Evolutionary conservation across 2,329 filamentous ascomycete species (phyloP).

Genomic region (Colletotrichum sp.): DNA sequence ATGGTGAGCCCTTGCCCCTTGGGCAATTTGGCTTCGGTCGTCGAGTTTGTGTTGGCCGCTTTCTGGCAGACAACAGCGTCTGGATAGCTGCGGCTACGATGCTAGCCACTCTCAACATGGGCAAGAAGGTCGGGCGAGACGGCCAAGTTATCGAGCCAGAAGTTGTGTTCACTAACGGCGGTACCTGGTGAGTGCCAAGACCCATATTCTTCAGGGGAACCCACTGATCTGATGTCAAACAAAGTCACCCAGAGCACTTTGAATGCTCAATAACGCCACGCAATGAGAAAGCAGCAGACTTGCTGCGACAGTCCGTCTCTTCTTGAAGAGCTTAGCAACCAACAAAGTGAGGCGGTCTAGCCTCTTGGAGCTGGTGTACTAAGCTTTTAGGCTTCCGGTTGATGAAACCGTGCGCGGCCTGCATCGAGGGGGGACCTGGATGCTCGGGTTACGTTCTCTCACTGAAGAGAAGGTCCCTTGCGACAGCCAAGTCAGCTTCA

Average conservation of each 20-base stretch:
- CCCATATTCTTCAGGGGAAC: not conserved
- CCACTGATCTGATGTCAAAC: slow-evolving; percentile 2
- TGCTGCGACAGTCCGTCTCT: slow-evolving; percentile 3
- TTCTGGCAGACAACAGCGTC: slow-evolving; percentile 37
- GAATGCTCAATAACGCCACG: slow-evolving; percentile 25
- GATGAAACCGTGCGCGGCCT: slow-evolving; percentile 11
- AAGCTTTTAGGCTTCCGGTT: slow-evolving; percentile 10
- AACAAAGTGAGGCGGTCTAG: slow-evolving; percentile 6
- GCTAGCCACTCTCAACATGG: slow-evolving; percentile 31
- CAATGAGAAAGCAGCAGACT: not conserved
- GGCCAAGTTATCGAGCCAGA: slow-evolving; percentile 28
- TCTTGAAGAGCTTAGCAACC: not conserved
- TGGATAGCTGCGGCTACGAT: slow-evolving; percentile 40
- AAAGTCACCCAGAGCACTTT: slow-evolving; percentile 35
- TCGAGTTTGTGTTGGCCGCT: slow-evolving; percentile 35
- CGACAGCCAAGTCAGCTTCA: not conserved
- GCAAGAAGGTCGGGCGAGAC: slow-evolving; percentile 32
- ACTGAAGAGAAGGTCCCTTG: not conserved
- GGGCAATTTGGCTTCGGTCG: slow-evolving; percentile 42
- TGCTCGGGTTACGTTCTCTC: not conserved
- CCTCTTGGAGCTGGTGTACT: not conserved
- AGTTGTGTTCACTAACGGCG: slow-evolving; percentile 18
- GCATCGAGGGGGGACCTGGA: not conserved
- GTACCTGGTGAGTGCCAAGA: slow-evolving; percentile 12
- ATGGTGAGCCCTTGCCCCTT: slow-evolving; percentile 48